phyloP scores from a whole-genome alignment of 2,329 filamentous ascomycete genomes.

The Aureobasidium leucospermi region DNA sequence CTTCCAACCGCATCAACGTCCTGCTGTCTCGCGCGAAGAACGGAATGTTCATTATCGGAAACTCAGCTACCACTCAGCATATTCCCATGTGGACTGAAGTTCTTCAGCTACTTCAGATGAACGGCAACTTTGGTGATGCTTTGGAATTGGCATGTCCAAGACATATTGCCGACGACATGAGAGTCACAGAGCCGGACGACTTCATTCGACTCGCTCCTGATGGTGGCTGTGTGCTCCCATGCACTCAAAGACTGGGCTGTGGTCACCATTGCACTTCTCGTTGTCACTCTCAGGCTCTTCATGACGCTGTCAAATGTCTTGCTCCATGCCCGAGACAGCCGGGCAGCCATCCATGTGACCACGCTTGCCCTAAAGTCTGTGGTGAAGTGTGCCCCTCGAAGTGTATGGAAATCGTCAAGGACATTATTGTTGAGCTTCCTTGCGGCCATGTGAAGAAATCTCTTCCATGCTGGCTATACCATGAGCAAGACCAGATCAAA shows the following conservation, averaged over 20 bases:
- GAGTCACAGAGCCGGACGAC: slow-evolving; percentile 48
- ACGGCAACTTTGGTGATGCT: slow-evolving; percentile 41
- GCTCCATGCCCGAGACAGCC: slow-evolving; percentile 32
- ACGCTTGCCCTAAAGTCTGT: slow-evolving; percentile 36
- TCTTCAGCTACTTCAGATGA: slow-evolving; percentile 41
- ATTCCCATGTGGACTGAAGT: slow-evolving; percentile 60
- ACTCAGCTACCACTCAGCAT: slow-evolving; percentile 36
- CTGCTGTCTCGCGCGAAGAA: slow-evolving; percentile 59
- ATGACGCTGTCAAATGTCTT: slow-evolving; percentile 34
- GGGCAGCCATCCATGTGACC: slow-evolving; percentile 30
- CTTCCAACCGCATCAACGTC: slow-evolving; percentile 62
- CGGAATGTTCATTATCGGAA: slow-evolving; percentile 66
- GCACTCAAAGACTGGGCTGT: slow-evolving; percentile 37
- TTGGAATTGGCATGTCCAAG: slow-evolving; percentile 55
- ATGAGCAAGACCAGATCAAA: slow-evolving; percentile 38
- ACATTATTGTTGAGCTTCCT: slow-evolving; percentile 23
- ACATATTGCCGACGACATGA: slow-evolving; percentile 47
- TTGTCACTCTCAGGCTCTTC: slow-evolving; percentile 39
- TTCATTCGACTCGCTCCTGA: slow-evolving; percentile 52
- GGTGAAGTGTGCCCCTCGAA: slow-evolving; percentile 24
- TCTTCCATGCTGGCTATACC: slow-evolving; percentile 27
- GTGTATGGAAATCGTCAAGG: slow-evolving; percentile 21
- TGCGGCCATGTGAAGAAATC: slow-evolving; percentile 23
- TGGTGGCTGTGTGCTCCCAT: slow-evolving; percentile 51
- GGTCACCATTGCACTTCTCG: slow-evolving; percentile 39